Percentiles rank a stretch among this genome's conserved stretches.
Conservation (phyloP, 495 filamentous ascomycete species). For the Penicillium maclennaniae region DNA sequence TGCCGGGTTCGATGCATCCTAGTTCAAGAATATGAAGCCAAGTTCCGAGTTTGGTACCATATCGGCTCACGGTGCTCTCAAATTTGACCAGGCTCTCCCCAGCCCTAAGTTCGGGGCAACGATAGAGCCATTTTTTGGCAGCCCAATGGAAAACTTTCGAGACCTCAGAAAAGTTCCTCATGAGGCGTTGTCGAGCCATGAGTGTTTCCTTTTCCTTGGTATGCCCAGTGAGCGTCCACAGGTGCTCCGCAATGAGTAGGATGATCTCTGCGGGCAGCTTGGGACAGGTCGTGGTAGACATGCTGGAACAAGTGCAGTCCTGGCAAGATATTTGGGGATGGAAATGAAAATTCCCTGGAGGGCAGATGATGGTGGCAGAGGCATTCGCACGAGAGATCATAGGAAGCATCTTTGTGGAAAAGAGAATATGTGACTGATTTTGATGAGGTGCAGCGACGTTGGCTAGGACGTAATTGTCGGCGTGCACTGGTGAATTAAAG, state of each 20-base stretch:
- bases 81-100: not conserved
- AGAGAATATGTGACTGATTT: not conserved
- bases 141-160: slow-evolving; percentile 29
- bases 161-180: slow-evolving; percentile 54
- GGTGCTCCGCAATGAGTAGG: not conserved
- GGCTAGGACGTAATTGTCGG: too few relatives aligned
- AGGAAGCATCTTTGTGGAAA: not conserved
- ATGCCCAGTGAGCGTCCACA: not conserved
- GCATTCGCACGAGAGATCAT: not conserved
- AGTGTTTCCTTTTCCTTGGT: not conserved
- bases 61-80: not conserved
- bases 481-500: too few relatives aligned
- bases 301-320: not conserved
- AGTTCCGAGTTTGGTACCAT: not conserved
- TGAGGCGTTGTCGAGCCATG: slow-evolving; percentile 31
- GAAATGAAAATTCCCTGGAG: not conserved
- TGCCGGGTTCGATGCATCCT: not conserved
- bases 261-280: not conserved
- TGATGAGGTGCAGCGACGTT: too few relatives aligned
- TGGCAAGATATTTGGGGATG: not conserved
- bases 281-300: not conserved
- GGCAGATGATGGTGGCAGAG: not conserved
- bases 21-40: not conserved
- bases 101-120: not conserved
- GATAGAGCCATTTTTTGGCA: not conserved